phyloP scores from a whole-genome alignment of 2,329 filamentous ascomycete species.

The Monilinia fructicola region DNA sequence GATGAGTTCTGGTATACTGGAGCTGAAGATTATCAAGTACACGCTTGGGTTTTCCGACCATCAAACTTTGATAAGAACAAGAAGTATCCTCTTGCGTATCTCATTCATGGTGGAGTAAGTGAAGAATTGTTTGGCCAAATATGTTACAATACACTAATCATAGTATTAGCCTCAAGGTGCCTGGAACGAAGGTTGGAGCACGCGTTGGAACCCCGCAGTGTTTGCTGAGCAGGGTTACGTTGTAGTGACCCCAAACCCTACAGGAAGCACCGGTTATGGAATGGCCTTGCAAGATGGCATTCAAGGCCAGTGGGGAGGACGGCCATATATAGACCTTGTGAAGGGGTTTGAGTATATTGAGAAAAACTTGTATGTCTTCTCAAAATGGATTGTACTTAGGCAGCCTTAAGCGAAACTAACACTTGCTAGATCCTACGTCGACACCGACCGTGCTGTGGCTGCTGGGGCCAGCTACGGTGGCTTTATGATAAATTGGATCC shows the following conservation, averaged over 20 bases:
- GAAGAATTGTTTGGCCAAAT: neutral
- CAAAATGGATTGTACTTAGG: neutral
- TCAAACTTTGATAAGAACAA: slow-evolving; percentile 65
- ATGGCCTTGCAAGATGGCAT: slow-evolving; percentile 77
- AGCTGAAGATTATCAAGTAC: slow-evolving; percentile 62
- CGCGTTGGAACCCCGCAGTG: slow-evolving; percentile 81
- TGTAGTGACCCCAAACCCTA: slow-evolving; percentile 78
- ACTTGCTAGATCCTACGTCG: slow-evolving; percentile 52
- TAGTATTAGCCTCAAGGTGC: slow-evolving; percentile 38
- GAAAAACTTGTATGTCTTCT: slow-evolving; percentile 50
- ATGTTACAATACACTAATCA: neutral
- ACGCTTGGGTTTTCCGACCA: slow-evolving; percentile 62
- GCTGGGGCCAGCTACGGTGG: slow-evolving; percentile 74
- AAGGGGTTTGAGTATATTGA: slow-evolving; percentile 74
- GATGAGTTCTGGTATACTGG: slow-evolving; percentile 70
- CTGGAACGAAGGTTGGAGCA: slow-evolving; percentile 50
- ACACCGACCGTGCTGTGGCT: slow-evolving; percentile 68
- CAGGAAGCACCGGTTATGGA: slow-evolving; percentile 79
- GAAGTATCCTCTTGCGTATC: slow-evolving; percentile 75
- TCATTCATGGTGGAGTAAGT: slow-evolving; percentile 71
- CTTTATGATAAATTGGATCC: slow-evolving; percentile 88
- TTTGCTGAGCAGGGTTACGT: slow-evolving; percentile 89
- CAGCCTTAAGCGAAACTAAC: neutral
- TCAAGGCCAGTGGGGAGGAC: slow-evolving; percentile 76
- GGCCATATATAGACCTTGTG: slow-evolving; percentile 80